phyloP scores from a whole-genome alignment of 495 filamentous ascomycete genomes.

The Xylaria curta region DNA sequence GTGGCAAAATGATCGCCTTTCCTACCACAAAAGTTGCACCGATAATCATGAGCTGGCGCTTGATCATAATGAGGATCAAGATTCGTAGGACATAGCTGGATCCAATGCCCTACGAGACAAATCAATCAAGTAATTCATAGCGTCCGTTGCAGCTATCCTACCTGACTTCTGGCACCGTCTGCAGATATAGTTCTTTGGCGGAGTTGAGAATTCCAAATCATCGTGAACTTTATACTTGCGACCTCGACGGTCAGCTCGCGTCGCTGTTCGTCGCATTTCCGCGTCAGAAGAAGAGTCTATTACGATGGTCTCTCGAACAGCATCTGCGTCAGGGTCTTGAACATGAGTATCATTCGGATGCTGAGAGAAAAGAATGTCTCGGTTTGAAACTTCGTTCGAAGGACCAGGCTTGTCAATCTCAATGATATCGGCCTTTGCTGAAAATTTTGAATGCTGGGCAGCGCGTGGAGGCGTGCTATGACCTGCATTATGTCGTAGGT shows the following conservation, averaged over 20 bases:
- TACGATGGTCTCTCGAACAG: not conserved
- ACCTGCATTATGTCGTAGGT: not conserved
- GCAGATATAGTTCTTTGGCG: constrained; percentile 40
- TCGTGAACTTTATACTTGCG: not conserved
- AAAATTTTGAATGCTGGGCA: not conserved
- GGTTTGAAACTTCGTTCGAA: too few relatives aligned
- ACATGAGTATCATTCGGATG: not conserved
- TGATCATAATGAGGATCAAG: constrained; percentile 44
- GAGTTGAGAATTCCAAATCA: not conserved
- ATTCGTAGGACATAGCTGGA: constrained; percentile 50
- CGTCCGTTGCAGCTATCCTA: constrained; percentile 25
- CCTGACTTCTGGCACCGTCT: constrained; percentile 44
- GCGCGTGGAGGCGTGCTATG: not conserved
- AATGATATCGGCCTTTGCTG: not conserved
- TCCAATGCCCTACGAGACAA: constrained; percentile 47
- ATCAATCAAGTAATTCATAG: constrained; percentile 27
- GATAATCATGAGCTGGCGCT: constrained; percentile 38
- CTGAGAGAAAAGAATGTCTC: not conserved
- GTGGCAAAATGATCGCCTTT: constrained; percentile 41
- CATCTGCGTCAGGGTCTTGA: not conserved
- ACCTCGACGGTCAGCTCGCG: not conserved
- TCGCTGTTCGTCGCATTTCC: not conserved
- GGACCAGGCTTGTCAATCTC: not conserved
- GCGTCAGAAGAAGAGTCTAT: not conserved
- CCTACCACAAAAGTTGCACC: constrained; percentile 43